Percentiles rank a stretch among this genome's conserved stretches.
These are phyloP conservation scores for Hypoxylon lienhwacheense DNA, from an alignment of 495 filamentous ascomycete genomes.

Conservation along the genomic window DNA sequence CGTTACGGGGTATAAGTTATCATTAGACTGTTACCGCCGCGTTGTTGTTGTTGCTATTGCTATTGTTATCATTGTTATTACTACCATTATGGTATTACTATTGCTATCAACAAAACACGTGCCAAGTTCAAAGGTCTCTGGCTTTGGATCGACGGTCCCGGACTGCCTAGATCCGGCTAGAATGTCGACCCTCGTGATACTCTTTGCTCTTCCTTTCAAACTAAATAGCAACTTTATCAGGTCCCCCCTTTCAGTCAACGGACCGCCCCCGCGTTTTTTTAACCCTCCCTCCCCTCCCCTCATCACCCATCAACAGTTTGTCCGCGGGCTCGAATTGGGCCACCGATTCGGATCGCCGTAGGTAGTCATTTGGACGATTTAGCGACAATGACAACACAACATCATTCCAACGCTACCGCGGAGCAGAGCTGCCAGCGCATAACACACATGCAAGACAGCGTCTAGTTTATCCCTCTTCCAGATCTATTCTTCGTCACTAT, in stretches of 20 bases:
- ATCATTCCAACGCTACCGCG: constrained; percentile 24
- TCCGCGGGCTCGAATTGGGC: constrained; percentile 10
- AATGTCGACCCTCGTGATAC: constrained; percentile 31
- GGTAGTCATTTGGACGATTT: constrained; percentile 35
- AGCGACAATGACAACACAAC: constrained; percentile 32
- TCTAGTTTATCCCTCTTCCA: constrained; percentile 17
- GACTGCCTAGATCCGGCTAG: constrained; percentile 31
- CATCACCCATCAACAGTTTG: constrained; percentile 13
- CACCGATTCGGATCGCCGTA: constrained; percentile 6
- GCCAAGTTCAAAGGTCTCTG: constrained; percentile 9
- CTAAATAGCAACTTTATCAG: constrained; percentile 27
- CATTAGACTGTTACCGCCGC: constrained; percentile 3
- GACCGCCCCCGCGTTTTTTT: constrained; percentile 29
- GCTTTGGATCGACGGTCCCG: constrained; percentile 19
- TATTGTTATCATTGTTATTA: too few species aligned
- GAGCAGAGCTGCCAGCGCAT: constrained; percentile 25
- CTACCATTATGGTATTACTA: too few species aligned
- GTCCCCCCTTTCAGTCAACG: constrained; percentile 19
- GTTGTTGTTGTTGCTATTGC: too few species aligned
- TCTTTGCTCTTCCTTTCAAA: constrained; percentile 22
- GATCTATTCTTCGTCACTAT: constrained; percentile 4
- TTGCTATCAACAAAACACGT: constrained; percentile 18
- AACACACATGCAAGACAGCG: constrained; percentile 29
- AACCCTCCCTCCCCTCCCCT: too few species aligned
- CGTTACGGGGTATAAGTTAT: constrained; percentile 5